Base-by-base conservation (phyloP, 192 early-diverging fungal species). In the Coemansia sp. region DNA sequence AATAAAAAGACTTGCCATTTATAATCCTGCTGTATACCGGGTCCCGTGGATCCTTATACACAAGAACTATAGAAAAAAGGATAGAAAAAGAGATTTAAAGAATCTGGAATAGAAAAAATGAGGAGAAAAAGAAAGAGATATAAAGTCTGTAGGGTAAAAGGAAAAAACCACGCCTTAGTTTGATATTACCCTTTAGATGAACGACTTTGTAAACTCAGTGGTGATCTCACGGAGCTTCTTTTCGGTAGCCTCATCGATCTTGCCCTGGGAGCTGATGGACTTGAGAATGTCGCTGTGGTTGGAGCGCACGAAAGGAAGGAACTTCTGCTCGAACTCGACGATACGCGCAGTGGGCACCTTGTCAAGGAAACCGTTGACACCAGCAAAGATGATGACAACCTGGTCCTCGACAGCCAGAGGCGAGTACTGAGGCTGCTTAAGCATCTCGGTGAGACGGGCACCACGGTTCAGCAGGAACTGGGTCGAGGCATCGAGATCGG, bases 401-500 rank as follows among this genome's bases (percentile, higher is more conserved):
- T 98, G 97, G 86, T 93, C 89, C 88, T 99, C 95, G 67, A 98
- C 93, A 46, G 98, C 85, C 62, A 98, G 82, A 60, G 98, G 98
- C 80, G 84, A 87, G 91, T 97, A 98, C 88, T 99, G 98, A 72
- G 94, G 92, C 87, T 99, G 98, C 93, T 99, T 99, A 77, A 99
- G 85, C 73, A 99, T 88, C 89, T 99, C 98, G 42, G 96, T 98
- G 52, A 99, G 87, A 86, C 98, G 96, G 72, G 96, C 95, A 90
- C 98, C 98, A 90, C 98, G 95, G 92, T 97, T 97, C 68, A 99
- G 85, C 87, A 95, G 85, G 92, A 97, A 98, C 87, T 98, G 98
- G 61, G 98, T 99, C 71, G 98, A 97, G 73, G 96, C 96, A 87
- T 99, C 98, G 69, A 99, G 89, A 89, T 99, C 98, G 65, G 96